A percentile compares a stretch with the other conserved stretches of the same genome.
These are phyloP conservation scores for Tulasnella calospora DNA, from an alignment of 768 basidiomycete species.

Conservation along the genomic window DNA sequence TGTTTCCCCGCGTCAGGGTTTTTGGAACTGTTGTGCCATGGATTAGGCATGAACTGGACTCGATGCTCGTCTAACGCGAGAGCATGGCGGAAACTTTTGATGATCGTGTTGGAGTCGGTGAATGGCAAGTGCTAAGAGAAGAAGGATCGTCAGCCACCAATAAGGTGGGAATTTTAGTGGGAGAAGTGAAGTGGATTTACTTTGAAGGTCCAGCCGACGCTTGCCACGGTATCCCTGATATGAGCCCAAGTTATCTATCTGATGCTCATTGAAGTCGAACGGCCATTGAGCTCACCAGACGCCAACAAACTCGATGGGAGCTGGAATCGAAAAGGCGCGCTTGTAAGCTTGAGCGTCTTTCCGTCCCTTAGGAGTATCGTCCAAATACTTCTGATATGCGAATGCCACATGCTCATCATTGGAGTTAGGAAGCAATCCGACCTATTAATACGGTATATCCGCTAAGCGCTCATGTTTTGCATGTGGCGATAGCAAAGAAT, in stretches of 20 bases:
- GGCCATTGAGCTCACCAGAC: conserved; percentile 26
- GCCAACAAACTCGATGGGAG: conserved; percentile 31
- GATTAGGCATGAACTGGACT: conserved; percentile 26
- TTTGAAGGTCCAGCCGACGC: conserved; percentile 29
- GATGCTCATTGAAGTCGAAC: neutral
- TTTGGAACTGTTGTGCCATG: conserved; percentile 21
- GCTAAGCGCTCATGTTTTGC: neutral
- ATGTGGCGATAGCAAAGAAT: neutral
- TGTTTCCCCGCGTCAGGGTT: neutral
- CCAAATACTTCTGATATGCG: conserved; percentile 21
- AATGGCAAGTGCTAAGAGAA: conserved; percentile 31
- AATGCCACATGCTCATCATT: conserved; percentile 21
- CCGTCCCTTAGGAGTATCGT: conserved; percentile 11
- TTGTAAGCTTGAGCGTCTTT: conserved; percentile 30
- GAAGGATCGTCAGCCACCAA: conserved; percentile 29
- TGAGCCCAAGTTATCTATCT: neutral
- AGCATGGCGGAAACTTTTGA: conserved; percentile 32
- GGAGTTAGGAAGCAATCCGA: conserved; percentile 15
- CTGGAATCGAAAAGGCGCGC: conserved; percentile 29
- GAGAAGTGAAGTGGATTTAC: neutral
- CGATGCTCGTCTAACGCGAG: conserved; percentile 28
- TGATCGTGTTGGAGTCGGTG: conserved; percentile 28
- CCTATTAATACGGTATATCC: conserved; percentile 1
- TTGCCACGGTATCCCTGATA: conserved; percentile 30
- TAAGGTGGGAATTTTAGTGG: neutral